Evolutionary conservation across 129 eudicot species (phyloP).

Genomic region (Deinandra increscens): DNA sequence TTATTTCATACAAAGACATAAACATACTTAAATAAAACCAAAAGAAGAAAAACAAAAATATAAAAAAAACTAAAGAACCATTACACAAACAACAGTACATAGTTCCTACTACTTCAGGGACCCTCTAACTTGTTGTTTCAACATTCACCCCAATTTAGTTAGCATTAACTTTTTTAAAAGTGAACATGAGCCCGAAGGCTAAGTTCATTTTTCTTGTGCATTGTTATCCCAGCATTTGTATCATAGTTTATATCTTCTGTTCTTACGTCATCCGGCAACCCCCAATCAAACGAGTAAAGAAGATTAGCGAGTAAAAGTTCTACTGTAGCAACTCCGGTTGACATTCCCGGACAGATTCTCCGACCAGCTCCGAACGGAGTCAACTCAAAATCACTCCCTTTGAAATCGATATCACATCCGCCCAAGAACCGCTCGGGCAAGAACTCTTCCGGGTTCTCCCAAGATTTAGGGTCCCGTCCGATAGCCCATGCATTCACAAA

Average conservation of each 20-base stretch:
- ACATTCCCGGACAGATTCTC: conserved; percentile 40
- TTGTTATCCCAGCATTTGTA: conserved; percentile 33
- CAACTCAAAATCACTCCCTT: conserved; percentile 35
- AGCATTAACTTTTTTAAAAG: neutral
- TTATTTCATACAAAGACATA: no score
- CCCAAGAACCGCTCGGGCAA: conserved; percentile 41
- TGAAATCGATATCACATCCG: conserved; percentile 23
- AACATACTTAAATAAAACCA: no score
- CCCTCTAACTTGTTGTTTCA: no score
- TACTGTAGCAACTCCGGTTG: conserved; percentile 21
- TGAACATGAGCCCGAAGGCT: conserved; percentile 22
- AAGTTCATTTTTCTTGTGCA: conserved; percentile 41
- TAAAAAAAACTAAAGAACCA: no score
- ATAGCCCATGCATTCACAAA: conserved; percentile 35
- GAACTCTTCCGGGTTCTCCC: conserved; percentile 38
- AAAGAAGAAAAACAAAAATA: no score
- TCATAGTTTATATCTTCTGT: conserved; percentile 39
- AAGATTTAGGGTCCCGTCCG: conserved; percentile 35
- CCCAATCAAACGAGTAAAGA: conserved; percentile 37
- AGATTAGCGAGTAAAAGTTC: conserved; percentile 39
- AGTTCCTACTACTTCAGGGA: no score
- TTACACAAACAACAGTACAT: no score
- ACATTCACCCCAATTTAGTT: no score
- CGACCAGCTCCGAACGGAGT: conserved; percentile 39
- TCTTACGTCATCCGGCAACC: conserved; percentile 31